Evolutionary conservation across 495 filamentous ascomycete genomes (phyloP), one percentile per base, ranked within the genome.

Genomic region (Lentithecium fluviatile): DNA sequence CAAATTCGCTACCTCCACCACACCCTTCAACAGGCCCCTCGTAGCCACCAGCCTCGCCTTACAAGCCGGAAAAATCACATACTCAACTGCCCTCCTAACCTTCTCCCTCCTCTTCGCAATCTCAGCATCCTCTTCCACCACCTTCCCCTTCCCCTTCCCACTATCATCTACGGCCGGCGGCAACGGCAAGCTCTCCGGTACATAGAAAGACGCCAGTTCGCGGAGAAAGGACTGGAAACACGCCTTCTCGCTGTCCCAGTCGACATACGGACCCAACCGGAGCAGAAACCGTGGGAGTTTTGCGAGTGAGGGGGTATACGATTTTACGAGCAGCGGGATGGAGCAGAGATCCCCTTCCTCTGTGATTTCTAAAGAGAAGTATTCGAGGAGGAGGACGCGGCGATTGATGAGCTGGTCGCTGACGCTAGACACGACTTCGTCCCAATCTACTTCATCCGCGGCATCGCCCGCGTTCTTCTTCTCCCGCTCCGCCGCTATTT

Each of bases 221-320:
- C 78, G 78, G 17, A 99, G 73, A 52, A 99, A 95, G 6, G 80
- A 86, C 3, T 87, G 83, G 70, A 97, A 97, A 66, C 94, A 99
- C 15, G 79, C 77, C 68, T 90, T 86, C 75, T 99, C 95, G 8
- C 84, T 81, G 2, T 68, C 77, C 95, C 95, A 99, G 60, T 95
- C 76, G 37, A 98, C 88, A 66, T 89, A 85, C 0, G 95, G 95
- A 0, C 95, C 95, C 1, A 97, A 78, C 0, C 91, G 79, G 21
- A 99, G 82, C 6, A 99, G 78, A 69, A 99, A 99, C 7, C 82
- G 82, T 0, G 95, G 94, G 1, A 99, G 79, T 69, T 97, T 97
- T 13, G 85, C 88, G 11, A 97, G 74, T 17, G 83, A 82, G 0
- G 95, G 95, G 37, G 84, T 84, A 70, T 97, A 99, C 2, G 90